These are phyloP conservation scores for Microstegium vimineum DNA, from an alignment of 176 grass and related monocot genomes.

Conservation along the genomic window DNA sequence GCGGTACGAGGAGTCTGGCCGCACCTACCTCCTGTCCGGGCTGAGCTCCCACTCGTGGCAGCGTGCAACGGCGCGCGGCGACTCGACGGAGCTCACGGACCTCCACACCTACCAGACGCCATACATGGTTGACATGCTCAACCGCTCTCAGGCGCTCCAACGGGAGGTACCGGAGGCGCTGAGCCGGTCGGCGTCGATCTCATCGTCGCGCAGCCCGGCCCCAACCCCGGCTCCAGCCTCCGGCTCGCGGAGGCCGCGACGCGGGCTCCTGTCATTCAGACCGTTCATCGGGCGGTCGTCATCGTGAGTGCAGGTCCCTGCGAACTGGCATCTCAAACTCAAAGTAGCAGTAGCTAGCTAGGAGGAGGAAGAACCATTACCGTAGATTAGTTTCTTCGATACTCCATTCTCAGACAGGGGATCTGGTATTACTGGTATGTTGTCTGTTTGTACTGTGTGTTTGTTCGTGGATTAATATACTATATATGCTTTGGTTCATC, in stretches of 20 bases:
- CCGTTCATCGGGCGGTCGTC: not conserved
- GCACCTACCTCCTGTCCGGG: constrained; percentile 46
- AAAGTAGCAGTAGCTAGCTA: not conserved
- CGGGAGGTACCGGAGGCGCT: not conserved
- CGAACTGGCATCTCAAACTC: not conserved
- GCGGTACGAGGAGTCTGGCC: constrained; percentile 38
- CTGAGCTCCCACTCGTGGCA: constrained; percentile 56
- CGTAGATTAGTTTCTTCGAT: not conserved
- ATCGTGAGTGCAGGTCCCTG: too few relatives aligned
- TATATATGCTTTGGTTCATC: too few relatives aligned
- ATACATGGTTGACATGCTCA: constrained; percentile 51
- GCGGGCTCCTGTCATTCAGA: not conserved
- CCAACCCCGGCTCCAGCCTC: not conserved
- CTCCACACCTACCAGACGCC: constrained; percentile 49
- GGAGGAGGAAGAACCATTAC: not conserved
- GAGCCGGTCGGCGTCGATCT: not conserved
- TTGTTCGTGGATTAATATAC: not conserved
- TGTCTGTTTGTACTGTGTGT: not conserved
- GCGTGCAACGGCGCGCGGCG: constrained; percentile 43
- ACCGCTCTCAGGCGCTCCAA: constrained; percentile 34
- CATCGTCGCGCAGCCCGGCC: not conserved
- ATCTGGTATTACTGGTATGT: not conserved
- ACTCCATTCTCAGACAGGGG: not conserved
- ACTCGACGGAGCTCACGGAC: constrained; percentile 30
- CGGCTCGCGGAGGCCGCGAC: not conserved